These are phyloP conservation scores for Candida khao-thaluensis DNA, from an alignment of 805 yeast genomes.

Conservation along the genomic window DNA sequence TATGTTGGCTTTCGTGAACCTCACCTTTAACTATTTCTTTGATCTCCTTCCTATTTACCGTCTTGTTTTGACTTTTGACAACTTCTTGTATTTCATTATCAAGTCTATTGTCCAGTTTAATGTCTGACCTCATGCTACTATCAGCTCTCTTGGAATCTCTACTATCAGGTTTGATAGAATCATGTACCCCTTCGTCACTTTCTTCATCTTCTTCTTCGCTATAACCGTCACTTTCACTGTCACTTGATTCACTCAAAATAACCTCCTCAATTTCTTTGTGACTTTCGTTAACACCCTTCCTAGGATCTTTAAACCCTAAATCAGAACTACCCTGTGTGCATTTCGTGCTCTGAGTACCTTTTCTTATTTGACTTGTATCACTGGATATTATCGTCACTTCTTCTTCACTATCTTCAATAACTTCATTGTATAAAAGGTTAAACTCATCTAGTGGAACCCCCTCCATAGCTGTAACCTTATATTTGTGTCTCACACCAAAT, in stretches of 20 bases:
- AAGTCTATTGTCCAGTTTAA: too few relatives aligned
- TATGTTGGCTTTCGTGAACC: neutral
- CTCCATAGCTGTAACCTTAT: neutral
- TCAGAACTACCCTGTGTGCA: too few relatives aligned
- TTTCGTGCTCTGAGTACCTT: neutral
- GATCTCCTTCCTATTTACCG: neutral
- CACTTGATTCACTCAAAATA: too few relatives aligned
- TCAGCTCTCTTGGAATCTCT: neutral
- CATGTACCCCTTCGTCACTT: neutral
- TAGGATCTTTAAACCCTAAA: too few relatives aligned
- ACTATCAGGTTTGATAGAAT: neutral
- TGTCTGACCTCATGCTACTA: neutral
- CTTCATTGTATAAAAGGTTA: constrained; percentile 8
- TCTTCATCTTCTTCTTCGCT: too few relatives aligned
- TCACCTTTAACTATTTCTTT: neutral
- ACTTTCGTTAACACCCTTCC: too few relatives aligned
- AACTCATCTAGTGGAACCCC: constrained; percentile 16
- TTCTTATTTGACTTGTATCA: constrained; percentile 6
- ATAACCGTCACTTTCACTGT: neutral
- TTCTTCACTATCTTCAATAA: constrained; percentile 13
- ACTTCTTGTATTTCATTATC: neutral
- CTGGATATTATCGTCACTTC: constrained; percentile 12
- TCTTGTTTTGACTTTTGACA: neutral
- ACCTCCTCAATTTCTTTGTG: too few relatives aligned
- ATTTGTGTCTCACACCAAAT: neutral